A percentile compares a stretch with the other conserved stretches of the same genome.
Conservation (phyloP, 441 rosid genomes). For the Syzygium syzygioides region DNA sequence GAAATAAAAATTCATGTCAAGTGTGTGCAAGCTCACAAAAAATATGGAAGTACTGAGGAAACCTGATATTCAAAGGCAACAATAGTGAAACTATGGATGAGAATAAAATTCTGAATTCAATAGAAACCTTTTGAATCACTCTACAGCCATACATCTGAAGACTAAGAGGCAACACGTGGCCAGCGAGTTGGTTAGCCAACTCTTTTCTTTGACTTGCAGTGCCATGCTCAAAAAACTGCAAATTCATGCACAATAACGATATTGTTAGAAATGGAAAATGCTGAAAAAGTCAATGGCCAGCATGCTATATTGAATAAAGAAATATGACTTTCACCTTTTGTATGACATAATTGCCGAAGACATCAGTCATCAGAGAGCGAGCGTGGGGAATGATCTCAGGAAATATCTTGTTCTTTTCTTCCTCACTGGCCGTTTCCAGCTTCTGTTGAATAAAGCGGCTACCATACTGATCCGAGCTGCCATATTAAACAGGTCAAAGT, state of each 20-base stretch:
- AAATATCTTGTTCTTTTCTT: constrained; percentile 74
- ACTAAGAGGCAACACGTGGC: constrained; percentile 81
- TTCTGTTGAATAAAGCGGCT: constrained; percentile 97
- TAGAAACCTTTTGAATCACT: constrained; percentile 84
- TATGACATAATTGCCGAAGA: constrained; percentile 93
- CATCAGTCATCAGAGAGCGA: constrained; percentile 89
- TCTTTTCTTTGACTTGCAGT: constrained; percentile 71
- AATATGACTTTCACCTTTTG: constrained; percentile 49
- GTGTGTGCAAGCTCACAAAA: neutral
- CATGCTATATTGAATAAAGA: neutral
- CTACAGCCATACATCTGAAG: constrained; percentile 99
- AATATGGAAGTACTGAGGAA: neutral
- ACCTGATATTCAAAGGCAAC: neutral
- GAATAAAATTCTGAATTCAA: neutral
- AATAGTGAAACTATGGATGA: neutral
- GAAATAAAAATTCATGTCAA: neutral
- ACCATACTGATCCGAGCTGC: constrained; percentile 91
- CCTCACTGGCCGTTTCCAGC: constrained; percentile 67
- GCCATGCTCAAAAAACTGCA: constrained; percentile 92
- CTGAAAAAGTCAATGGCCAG: neutral
- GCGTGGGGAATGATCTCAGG: constrained; percentile 77
- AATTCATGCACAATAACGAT: constrained; percentile 14
- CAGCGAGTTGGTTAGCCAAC: constrained; percentile 67
- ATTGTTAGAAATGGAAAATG: constrained; percentile 6
- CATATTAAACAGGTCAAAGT: constrained; percentile 2